Evolutionary conservation across 805 yeast genomes (phyloP).

Genomic region (Helenozyma baotianmanensis): DNA sequence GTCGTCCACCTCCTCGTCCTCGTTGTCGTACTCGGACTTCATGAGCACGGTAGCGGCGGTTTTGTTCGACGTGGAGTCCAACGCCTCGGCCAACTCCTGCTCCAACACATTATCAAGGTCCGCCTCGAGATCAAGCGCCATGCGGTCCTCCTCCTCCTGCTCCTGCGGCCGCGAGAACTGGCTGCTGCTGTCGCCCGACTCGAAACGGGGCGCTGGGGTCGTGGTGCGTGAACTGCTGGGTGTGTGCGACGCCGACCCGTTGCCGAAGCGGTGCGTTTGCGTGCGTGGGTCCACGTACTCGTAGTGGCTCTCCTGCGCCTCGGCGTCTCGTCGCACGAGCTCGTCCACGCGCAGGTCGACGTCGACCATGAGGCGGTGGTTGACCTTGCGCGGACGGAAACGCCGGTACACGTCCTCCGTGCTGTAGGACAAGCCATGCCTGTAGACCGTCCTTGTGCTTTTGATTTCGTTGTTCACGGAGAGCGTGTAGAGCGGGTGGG

Average conservation of each 20-base stretch:
- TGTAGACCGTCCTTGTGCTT: conserved; percentile 47
- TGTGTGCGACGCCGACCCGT: neutral
- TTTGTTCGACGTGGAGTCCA: conserved; percentile 31
- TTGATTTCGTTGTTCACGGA: conserved; percentile 33
- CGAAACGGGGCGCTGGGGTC: neutral
- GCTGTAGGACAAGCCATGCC: conserved; percentile 85
- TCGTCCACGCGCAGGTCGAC: conserved; percentile 78
- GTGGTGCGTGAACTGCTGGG: neutral
- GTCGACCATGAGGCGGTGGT: conserved; percentile 66
- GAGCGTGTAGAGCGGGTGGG: conserved; percentile 37
- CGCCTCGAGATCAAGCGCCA: conserved; percentile 27
- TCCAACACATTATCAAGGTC: conserved; percentile 44
- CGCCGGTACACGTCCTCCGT: conserved; percentile 64
- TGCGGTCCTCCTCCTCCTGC: conserved; percentile 29
- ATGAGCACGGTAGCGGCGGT: conserved; percentile 17
- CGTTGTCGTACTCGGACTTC: conserved; percentile 14
- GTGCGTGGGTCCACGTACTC: conserved; percentile 61
- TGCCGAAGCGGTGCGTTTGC: conserved; percentile 11
- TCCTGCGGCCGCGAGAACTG: conserved; percentile 7
- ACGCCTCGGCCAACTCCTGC: conserved; percentile 53
- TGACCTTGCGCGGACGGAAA: conserved; percentile 66
- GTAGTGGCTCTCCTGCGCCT: conserved; percentile 74
- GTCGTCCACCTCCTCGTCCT: conserved; percentile 8
- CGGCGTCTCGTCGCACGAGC: conserved; percentile 68
- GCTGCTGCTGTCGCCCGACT: neutral